A percentile compares a stretch with the other conserved stretches of the same genome.
Evolutionary conservation across 192 early-diverging fungal species (phyloP).

Genomic region (Dissophora ornata): DNA sequence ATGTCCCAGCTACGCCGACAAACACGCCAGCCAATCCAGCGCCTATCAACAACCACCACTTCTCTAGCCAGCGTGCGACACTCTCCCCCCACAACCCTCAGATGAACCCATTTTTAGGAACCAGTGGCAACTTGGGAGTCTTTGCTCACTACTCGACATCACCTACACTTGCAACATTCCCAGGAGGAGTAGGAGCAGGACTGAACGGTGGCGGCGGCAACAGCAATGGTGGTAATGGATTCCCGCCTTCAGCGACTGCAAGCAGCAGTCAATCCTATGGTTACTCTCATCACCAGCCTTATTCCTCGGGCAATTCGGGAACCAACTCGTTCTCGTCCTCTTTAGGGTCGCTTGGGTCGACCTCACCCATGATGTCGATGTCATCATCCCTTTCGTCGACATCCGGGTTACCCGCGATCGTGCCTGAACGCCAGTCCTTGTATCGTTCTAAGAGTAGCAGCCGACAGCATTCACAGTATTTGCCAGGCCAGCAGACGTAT

Average conservation of each 20-base stretch:
- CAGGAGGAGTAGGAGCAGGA: slow-evolving; percentile 22
- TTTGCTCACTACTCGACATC: slow-evolving; percentile 36
- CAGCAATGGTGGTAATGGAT: slow-evolving; percentile 13
- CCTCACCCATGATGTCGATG: slow-evolving; percentile 51
- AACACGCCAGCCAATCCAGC: slow-evolving; percentile 51
- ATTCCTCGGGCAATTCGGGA: slow-evolving; percentile 37
- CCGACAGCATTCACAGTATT: slow-evolving; percentile 37
- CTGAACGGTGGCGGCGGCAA: slow-evolving; percentile 5
- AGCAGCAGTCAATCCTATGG: slow-evolving; percentile 9
- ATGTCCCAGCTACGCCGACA: slow-evolving; percentile 48
- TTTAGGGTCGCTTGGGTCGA: slow-evolving; percentile 40
- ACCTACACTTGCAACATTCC: slow-evolving; percentile 33
- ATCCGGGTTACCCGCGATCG: slow-evolving; percentile 45
- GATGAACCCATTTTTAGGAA: slow-evolving; percentile 14
- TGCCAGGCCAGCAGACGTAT: neutral
- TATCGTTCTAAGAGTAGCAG: slow-evolving; percentile 52
- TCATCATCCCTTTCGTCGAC: slow-evolving; percentile 44
- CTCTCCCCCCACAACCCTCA: slow-evolving; percentile 31
- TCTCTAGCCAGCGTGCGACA: slow-evolving; percentile 30
- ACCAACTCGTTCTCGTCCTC: slow-evolving; percentile 46
- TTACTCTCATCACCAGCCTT: slow-evolving; percentile 10
- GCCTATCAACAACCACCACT: slow-evolving; percentile 38
- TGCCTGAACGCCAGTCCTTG: slow-evolving; percentile 45
- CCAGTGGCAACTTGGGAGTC: neutral
- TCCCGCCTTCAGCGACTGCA: slow-evolving; percentile 19